Evolutionary conservation across 495 filamentous ascomycete genomes (phyloP), one percentile per base, ranked within the genome.

Genomic region (Pyrenopolyporus hunteri): DNA sequence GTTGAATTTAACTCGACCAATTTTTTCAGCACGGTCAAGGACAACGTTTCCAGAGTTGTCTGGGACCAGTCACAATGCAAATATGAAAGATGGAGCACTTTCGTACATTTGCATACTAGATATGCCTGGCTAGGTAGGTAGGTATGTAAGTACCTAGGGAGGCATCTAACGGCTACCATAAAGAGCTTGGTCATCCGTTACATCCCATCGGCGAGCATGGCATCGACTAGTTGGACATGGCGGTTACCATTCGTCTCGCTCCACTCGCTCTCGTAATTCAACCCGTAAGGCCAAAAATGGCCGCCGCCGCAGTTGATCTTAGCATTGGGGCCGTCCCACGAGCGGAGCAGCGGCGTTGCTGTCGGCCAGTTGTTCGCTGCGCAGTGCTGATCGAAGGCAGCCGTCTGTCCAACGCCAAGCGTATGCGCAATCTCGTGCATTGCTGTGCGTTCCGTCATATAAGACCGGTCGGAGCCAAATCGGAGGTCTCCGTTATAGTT

Each of bases 401-500:
- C 58, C 19, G 73, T 75, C 69, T 74, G 73, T 5, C 76, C 76
- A 6, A 78, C 64, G 6, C 76, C 76, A 2, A 78, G 70, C 7
- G 76, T 78, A 50, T 78, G 76, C 22, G 73, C 26, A 35, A 74
- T 78, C 71, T 78, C 76, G 63, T 78, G 76, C 67, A 78, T 69
- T 13, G 76, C 76, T 29, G 74, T 77, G 25, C 76, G 74, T 68
- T 78, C 72, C 45, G 59, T 78, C 76, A 78, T 78, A 70, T 78
- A 78, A 4, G 70, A 50, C 9, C 76, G 57, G 67, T 74, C 70
- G 4, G 69, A 62, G 4, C 76, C 76, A 65, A 78, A 78, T 13
- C 76, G 74, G 43, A 78, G 70, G 70, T 75, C 72, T 29, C 76
- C 76, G 66, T 73, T 77, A 67, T 71, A 76, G 57, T 58, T 76